phyloP scores from a whole-genome alignment of 139 green algal species.

The Chlamydomonas urium region DNA sequence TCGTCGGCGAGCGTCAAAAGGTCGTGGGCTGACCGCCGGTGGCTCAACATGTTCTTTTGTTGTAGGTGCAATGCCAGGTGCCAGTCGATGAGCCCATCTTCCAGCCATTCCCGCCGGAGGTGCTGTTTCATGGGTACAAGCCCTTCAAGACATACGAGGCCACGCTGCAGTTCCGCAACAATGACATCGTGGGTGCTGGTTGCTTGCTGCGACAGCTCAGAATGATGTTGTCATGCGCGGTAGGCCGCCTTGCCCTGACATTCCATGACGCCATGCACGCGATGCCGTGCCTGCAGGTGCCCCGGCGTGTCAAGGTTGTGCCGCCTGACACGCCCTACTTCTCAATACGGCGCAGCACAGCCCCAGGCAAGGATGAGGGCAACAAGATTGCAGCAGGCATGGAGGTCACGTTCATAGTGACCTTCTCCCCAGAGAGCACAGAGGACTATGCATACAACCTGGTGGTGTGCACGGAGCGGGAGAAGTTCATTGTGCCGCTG shows the following conservation, averaged over 20 bases:
- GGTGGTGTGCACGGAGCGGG: slow-evolving; percentile 71
- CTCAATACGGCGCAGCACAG: slow-evolving; percentile 30
- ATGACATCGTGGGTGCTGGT: slow-evolving; percentile 64
- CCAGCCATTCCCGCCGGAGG: slow-evolving; percentile 67
- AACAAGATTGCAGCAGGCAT: slow-evolving; percentile 75
- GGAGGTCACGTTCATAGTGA: slow-evolving; percentile 62
- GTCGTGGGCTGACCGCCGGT: neutral
- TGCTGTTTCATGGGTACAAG: slow-evolving; percentile 63
- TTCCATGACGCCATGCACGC: slow-evolving; percentile 5
- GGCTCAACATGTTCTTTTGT: neutral
- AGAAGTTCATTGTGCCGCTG: slow-evolving; percentile 77
- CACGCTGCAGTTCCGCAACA: slow-evolving; percentile 69
- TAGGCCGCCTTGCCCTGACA: no score
- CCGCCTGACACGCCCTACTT: slow-evolving; percentile 54
- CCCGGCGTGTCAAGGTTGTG: slow-evolving; percentile 54
- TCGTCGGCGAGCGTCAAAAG: neutral
- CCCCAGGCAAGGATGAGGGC: slow-evolving; percentile 27
- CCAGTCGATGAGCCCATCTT: slow-evolving; percentile 71
- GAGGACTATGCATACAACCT: slow-evolving; percentile 63
- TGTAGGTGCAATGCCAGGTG: slow-evolving; percentile 57
- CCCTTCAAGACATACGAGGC: slow-evolving; percentile 58
- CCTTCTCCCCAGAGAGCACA: slow-evolving; percentile 43
- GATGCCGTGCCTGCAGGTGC: slow-evolving; percentile 42
- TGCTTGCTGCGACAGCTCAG: no score
- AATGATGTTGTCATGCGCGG: no score